These are phyloP conservation scores for Cytospora paraplurivora DNA, from an alignment of 2,329 filamentous ascomycete species.

Conservation along the genomic window DNA sequence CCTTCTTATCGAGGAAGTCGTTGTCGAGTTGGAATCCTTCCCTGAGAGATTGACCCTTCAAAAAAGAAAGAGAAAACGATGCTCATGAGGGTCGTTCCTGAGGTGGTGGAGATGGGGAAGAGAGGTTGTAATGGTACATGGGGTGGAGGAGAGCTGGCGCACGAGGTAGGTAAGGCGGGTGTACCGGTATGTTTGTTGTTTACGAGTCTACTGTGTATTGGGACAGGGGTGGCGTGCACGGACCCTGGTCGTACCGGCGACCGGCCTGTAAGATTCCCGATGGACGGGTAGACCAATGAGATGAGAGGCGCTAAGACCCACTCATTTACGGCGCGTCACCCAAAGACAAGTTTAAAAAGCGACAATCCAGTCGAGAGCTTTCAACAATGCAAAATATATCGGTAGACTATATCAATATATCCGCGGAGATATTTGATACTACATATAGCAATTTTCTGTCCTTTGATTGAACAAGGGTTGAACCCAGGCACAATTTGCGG, in stretches of 20 bases:
- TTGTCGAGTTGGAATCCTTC: slow-evolving; percentile 6
- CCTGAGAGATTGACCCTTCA: slow-evolving; percentile 8
- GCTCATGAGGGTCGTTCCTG: slow-evolving; percentile 27
- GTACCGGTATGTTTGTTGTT: slow-evolving; percentile 17
- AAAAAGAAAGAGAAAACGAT: not conserved
- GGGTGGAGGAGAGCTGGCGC: slow-evolving; percentile 9
- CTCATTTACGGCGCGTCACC: slow-evolving; percentile 25
- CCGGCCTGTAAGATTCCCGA: slow-evolving; percentile 21
- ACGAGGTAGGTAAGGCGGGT: slow-evolving; percentile 1
- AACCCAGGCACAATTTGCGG: not conserved
- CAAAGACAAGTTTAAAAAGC: slow-evolving; percentile 6
- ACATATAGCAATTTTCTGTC: not conserved
- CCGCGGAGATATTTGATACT: not conserved
- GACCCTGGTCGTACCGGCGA: slow-evolving; percentile 25
- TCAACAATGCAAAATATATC: not conserved
- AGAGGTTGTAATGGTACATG: slow-evolving; percentile 4
- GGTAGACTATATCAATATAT: not conserved
- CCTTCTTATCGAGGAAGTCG: slow-evolving; percentile 11
- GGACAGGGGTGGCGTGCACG: slow-evolving; percentile 24
- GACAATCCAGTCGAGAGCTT: not conserved
- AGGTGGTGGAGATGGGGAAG: slow-evolving; percentile 16
- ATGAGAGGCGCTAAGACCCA: slow-evolving; percentile 2
- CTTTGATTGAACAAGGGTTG: not conserved
- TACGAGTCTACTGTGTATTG: slow-evolving; percentile 9
- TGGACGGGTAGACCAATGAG: slow-evolving; percentile 7